phyloP scores from a whole-genome alignment of 2,329 filamentous ascomycete genomes.

The Xylaria sp. region DNA sequence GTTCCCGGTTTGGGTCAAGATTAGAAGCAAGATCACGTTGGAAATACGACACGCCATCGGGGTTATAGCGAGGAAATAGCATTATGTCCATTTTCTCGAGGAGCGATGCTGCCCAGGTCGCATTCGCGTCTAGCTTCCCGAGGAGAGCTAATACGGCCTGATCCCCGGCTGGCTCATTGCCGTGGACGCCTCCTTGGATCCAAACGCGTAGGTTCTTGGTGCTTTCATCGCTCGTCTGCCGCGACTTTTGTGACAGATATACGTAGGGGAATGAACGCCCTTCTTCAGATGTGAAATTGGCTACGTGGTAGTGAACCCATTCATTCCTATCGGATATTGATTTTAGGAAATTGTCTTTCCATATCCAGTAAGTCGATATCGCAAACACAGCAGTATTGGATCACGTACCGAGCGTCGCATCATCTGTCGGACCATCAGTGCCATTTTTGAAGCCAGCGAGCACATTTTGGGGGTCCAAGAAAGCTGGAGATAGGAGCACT shows the following conservation, averaged over 20 bases:
- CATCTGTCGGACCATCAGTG: conserved; percentile 48
- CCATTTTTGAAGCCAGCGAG: conserved; percentile 46
- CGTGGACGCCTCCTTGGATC: conserved; percentile 47
- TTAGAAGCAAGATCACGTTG: conserved; percentile 46
- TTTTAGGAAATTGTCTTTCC: conserved; percentile 45
- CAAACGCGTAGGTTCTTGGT: conserved; percentile 45
- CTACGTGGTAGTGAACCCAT: conserved; percentile 47
- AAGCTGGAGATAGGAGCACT: conserved; percentile 47
- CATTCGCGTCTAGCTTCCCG: conserved; percentile 45
- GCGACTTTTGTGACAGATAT: conserved; percentile 37
- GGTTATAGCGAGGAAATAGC: conserved; percentile 46
- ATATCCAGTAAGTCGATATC: conserved; percentile 7
- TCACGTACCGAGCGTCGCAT: conserved; percentile 47
- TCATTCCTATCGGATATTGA: conserved; percentile 46
- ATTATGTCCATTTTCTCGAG: conserved; percentile 44
- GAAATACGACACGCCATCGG: conserved; percentile 47
- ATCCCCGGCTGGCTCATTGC: conserved; percentile 47
- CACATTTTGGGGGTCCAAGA: conserved; percentile 42
- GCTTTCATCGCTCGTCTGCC: neutral
- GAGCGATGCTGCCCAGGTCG: conserved; percentile 40
- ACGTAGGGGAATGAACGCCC: conserved; percentile 45
- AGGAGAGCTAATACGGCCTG: conserved; percentile 46
- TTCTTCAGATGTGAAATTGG: conserved; percentile 49
- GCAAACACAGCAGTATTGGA: neutral
- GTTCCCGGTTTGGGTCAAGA: conserved; percentile 47